Base-by-base conservation (phyloP, 148 eudicot species). In the Dysphania ambrosioides region DNA sequence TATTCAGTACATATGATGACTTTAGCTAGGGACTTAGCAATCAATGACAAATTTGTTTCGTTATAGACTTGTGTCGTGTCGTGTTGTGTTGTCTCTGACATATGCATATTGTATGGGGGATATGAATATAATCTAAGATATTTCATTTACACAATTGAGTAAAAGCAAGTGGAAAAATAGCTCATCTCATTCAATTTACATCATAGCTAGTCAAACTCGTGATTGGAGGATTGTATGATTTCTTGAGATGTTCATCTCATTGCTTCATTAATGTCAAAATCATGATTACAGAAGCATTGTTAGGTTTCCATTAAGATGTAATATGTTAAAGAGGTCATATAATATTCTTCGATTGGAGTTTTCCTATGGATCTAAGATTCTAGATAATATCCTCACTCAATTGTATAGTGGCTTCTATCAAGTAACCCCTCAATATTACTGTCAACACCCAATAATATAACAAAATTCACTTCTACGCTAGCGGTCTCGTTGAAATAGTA, bases 61-160 rank as follows among this genome's bases (percentile, higher is more conserved):
- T 67, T 26, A 41, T 67, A 0, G 19, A n/a, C n/a, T 38, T 59
- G 18, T 38, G 13, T 72, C 23, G 40, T 72, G 56, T 72, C 23
- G 40, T 72, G 56, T 38, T 59, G 18, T 38, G 13, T 72, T 13
- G 40, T 72, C 38, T 18, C 13, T 72, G 67, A 72, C 65, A 36
- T 34, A 24, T 27, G 34, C 65, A 27, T 27, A 60, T 13, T 60
- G 65, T 60, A 60, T 60, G 34, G 21, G 53, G 16, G 5, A 47
- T 47, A 47, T 47, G 3, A 13, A 47, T 4, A 47, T 16, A 47
- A 16, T 47, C 53, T 47, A 47, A 4, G 53, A 13, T 13, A 47
- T 47, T 47, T 47, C 19, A 47, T 15, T 47, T 47, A 47, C 53
- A 47, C 5, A 47, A 47, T 47, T 2, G 16, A 47, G 53, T 47